Conservation (phyloP, 306 rosid genomes). For the Cucurbita argyrosperma region DNA sequence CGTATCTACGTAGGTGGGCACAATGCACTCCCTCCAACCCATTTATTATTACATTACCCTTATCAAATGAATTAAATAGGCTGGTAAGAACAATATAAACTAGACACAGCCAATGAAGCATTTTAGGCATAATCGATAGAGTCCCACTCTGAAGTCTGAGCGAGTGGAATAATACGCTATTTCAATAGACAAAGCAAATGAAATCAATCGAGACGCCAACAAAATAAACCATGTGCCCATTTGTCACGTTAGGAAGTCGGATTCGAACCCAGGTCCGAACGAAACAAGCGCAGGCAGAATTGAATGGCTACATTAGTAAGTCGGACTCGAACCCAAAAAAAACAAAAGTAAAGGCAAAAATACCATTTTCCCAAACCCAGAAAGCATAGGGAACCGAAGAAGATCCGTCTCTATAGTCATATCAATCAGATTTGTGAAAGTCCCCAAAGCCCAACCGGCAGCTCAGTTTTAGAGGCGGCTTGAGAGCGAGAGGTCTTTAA, state of each 20-base stretch:
- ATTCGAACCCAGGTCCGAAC: background rate
- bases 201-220: background rate
- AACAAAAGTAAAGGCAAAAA: background rate
- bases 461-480: background rate
- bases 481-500: background rate
- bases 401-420: background rate
- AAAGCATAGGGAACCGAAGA: background rate
- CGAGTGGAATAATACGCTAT: background rate
- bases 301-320: background rate
- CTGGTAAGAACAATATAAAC: background rate
- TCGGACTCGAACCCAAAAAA: background rate
- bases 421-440: background rate
- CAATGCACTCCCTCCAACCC: background rate
- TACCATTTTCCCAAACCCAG: conserved; percentile 3
- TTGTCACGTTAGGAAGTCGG: background rate
- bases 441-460: conserved; percentile 3
- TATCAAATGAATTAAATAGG: background rate
- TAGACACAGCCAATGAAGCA: background rate
- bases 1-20: background rate
- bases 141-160: background rate
- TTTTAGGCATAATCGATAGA: background rate
- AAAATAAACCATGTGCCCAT: background rate
- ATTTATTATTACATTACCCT: too few species aligned
- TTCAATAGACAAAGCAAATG: background rate
- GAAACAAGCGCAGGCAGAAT: background rate